Conservation (phyloP, 306 rosid genomes). For the Gynostemma pentaphyllum region DNA sequence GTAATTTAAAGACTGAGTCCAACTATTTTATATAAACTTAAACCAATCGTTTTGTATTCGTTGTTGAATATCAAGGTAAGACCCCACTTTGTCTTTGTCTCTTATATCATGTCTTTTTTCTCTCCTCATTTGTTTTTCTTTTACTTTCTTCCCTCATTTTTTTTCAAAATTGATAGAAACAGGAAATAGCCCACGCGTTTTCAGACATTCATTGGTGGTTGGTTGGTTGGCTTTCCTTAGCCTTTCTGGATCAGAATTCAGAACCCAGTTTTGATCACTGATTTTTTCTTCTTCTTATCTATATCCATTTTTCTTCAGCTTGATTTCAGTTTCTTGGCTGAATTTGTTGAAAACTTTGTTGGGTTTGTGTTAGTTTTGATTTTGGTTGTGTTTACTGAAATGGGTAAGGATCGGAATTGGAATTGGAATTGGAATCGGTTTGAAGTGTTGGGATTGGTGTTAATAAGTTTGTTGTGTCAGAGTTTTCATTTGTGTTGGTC, state of each 20-base stretch:
- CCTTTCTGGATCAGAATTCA: slow-evolving; percentile 13
- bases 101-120: background rate
- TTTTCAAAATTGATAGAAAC: too few relatives aligned
- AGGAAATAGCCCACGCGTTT: slow-evolving; percentile 39
- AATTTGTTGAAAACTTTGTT: background rate
- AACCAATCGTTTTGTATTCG: background rate
- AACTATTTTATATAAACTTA: background rate
- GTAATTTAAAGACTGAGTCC: background rate
- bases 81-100: slow-evolving; percentile 4
- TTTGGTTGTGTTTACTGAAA: slow-evolving; percentile 5
- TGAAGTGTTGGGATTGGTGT: slow-evolving; percentile 15
- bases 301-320: slow-evolving; percentile 7
- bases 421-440: slow-evolving; percentile 21
- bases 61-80: too few relatives aligned
- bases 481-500: slow-evolving; percentile 46
- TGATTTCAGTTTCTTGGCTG: background rate
- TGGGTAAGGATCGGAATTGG: slow-evolving; percentile 31
- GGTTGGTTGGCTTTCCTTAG: slow-evolving; percentile 18
- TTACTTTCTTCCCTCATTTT: too few relatives aligned
- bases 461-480: slow-evolving; percentile 30
- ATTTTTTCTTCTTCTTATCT: background rate
- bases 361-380: slow-evolving; percentile 14
- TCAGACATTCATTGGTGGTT: slow-evolving; percentile 21
- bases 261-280: slow-evolving; percentile 22
- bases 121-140: background rate